Conservation (phyloP, 2,329 filamentous ascomycete species). For the Aureobasidium sp. region DNA sequence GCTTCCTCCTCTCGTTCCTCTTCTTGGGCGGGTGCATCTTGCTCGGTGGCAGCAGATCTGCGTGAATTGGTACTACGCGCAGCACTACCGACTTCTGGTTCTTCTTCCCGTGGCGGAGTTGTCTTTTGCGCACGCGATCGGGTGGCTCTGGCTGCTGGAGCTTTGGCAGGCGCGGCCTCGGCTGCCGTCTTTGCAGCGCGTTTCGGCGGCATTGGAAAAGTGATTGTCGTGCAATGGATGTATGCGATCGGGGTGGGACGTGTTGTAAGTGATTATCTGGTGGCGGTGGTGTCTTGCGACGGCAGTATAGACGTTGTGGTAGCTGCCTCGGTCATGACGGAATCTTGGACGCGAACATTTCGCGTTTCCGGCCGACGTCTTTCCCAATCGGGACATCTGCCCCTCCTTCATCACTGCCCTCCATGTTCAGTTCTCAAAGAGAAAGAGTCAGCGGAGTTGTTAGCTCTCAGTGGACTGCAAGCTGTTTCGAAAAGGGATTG, state of each 20-base stretch:
- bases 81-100: conserved; percentile 20
- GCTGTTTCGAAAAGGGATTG: neutral
- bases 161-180: neutral
- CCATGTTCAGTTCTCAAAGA: no score
- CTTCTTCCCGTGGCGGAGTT: conserved; percentile 23
- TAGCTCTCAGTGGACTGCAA: neutral
- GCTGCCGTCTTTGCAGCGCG: conserved; percentile 17
- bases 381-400: neutral
- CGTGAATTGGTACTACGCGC: conserved; percentile 22
- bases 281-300: neutral
- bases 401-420: neutral
- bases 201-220: conserved; percentile 16
- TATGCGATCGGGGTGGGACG: neutral
- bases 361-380: conserved; percentile 1
- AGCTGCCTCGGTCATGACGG: conserved; percentile 10
- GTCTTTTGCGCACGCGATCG: conserved; percentile 20
- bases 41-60: conserved; percentile 16
- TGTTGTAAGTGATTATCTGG: neutral
- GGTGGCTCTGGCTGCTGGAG: conserved; percentile 13
- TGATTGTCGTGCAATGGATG: neutral
- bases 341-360: conserved; percentile 5
- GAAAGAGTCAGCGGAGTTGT: neutral
- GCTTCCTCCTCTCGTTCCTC: conserved; percentile 6
- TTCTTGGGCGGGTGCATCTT: neutral
- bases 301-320: neutral